Conservation (phyloP, 148 eudicot genomes). For the Spergularia bocconei region DNA sequence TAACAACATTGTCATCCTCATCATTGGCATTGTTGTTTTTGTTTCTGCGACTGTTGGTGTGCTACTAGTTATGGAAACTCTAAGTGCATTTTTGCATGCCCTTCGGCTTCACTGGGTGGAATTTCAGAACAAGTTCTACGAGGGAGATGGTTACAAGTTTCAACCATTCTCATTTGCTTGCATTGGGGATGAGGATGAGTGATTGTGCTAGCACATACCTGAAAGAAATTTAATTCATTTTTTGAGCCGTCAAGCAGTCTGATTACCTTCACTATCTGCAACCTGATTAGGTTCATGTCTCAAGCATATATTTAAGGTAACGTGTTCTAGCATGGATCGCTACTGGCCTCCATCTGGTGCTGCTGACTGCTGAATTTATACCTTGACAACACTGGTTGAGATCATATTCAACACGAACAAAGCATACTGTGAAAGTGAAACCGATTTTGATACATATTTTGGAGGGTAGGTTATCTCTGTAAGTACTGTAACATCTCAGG, state of each 20-base stretch:
- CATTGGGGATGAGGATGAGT: slow-evolving; percentile 36
- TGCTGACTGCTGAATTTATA: slow-evolving; percentile 6
- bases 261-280: slow-evolving; percentile 7
- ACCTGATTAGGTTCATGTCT: slow-evolving; percentile 2
- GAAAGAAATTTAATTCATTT: slow-evolving; percentile 5
- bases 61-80: slow-evolving; percentile 53
- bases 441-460: background rate
- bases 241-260: slow-evolving; percentile 12
- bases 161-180: slow-evolving; percentile 43
- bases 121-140: slow-evolving; percentile 52
- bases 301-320: slow-evolving; percentile 15
- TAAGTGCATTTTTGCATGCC: slow-evolving; percentile 58
- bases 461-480: slow-evolving; percentile 1
- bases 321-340: background rate
- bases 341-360: background rate
- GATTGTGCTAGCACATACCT: slow-evolving; percentile 15
- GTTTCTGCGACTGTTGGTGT: slow-evolving; percentile 50
- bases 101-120: slow-evolving; percentile 61
- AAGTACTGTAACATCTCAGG: background rate
- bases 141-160: slow-evolving; percentile 59
- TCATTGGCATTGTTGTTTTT: slow-evolving; percentile 42
- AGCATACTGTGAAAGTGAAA: slow-evolving; percentile 6
- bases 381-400: slow-evolving; percentile 5
- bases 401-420: background rate
- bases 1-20: slow-evolving; percentile 41